phyloP scores from a whole-genome alignment of 2,329 filamentous ascomycete genomes.

The Trichoderma asperellum region DNA sequence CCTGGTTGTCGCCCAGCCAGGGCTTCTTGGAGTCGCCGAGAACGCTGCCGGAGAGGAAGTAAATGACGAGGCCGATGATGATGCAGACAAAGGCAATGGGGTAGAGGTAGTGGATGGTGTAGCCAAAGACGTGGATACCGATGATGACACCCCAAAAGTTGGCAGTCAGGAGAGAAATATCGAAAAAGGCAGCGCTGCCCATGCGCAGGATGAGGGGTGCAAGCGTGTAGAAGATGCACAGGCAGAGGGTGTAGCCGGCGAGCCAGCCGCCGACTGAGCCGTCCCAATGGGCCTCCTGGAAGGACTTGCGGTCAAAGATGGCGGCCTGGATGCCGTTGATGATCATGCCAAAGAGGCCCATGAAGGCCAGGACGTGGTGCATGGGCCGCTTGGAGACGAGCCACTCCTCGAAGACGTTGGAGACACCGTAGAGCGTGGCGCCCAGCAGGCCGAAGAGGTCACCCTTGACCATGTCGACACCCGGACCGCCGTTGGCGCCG shows the following conservation, averaged over 20 bases:
- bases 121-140: constrained; percentile 82
- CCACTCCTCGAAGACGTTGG: constrained; percentile 93
- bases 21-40: constrained; percentile 91
- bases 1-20: constrained; percentile 89
- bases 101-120: constrained; percentile 84
- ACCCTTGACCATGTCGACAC: constrained; percentile 78
- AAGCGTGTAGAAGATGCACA: constrained; percentile 84
- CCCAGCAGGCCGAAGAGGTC: constrained; percentile 90
- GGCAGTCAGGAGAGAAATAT: constrained; percentile 88
- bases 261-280: constrained; percentile 76
- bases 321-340: constrained; percentile 91
- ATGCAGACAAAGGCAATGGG: constrained; percentile 95
- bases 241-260: constrained; percentile 83
- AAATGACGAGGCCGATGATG: constrained; percentile 80
- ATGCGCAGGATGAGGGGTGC: constrained; percentile 89
- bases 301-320: constrained; percentile 84
- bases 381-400: constrained; percentile 83
- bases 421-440: constrained; percentile 87
- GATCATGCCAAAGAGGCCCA: constrained; percentile 83
- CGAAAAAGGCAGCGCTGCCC: constrained; percentile 91
- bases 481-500: constrained; percentile 68
- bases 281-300: constrained; percentile 68
- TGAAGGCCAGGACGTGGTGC: constrained; percentile 91
- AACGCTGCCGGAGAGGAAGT: constrained; percentile 82
- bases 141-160: constrained; percentile 98